phyloP scores from a whole-genome alignment of 2,329 filamentous ascomycete genomes.

The Arthrobotrys entomopaga region DNA sequence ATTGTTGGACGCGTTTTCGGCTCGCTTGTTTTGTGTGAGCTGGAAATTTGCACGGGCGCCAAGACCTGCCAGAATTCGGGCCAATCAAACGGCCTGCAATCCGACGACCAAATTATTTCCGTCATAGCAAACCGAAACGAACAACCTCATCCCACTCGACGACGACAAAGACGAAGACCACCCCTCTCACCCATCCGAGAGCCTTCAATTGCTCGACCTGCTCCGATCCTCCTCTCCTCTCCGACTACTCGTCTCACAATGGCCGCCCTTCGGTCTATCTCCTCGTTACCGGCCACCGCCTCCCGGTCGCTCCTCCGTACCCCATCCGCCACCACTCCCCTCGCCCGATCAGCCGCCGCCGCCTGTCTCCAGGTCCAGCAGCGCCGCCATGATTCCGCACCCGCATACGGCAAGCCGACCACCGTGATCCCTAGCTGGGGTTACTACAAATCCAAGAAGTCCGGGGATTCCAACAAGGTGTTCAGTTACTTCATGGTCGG shows the following conservation, averaged over 20 bases:
- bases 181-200: conserved; percentile 18
- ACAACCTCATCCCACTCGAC: conserved; percentile 48
- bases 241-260: conserved; percentile 23
- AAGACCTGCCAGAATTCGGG: conserved; percentile 28
- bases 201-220: conserved; percentile 43
- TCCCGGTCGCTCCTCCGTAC: conserved; percentile 54
- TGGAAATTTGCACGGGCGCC: conserved; percentile 50
- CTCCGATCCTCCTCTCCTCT: conserved; percentile 20
- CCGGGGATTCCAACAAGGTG: conserved; percentile 79
- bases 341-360: conserved; percentile 38
- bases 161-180: conserved; percentile 12
- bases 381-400: conserved; percentile 60
- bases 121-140: conserved; percentile 44
- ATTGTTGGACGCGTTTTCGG: conserved; percentile 38
- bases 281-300: conserved; percentile 51
- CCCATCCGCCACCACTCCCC: conserved; percentile 39
- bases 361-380: conserved; percentile 48
- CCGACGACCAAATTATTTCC: conserved; percentile 54
- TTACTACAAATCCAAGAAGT: conserved; percentile 80
- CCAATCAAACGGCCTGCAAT: conserved; percentile 51
- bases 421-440: conserved; percentile 87
- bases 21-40: conserved; percentile 7
- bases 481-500: conserved; percentile 99
- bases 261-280: conserved; percentile 47
- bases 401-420: conserved; percentile 65